Conservation (phyloP, 2,329 filamentous ascomycete genomes). For the Stagonosporopsis rhizophila region DNA sequence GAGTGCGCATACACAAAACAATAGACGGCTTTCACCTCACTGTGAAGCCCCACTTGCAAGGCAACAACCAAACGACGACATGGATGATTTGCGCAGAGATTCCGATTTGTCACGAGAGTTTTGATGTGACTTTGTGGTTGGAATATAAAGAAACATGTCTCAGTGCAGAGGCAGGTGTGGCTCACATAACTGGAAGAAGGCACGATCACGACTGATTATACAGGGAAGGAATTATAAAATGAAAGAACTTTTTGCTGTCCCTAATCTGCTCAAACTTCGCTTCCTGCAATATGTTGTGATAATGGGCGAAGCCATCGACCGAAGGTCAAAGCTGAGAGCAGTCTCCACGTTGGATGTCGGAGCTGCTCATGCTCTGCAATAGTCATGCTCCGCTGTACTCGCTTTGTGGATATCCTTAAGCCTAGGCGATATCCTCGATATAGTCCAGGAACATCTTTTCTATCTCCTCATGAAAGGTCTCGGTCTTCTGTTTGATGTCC, state of each 20-base stretch:
- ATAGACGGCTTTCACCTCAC: background rate
- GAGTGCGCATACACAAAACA: background rate
- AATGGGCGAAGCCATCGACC: background rate
- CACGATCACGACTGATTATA: background rate
- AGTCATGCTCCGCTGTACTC: no score
- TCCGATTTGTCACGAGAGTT: background rate
- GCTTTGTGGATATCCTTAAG: background rate
- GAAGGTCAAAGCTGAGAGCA: background rate
- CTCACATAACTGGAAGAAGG: background rate
- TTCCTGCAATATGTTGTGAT: background rate
- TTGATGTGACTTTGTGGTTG: background rate
- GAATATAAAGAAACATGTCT: background rate
- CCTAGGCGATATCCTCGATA: background rate
- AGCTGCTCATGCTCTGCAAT: background rate
- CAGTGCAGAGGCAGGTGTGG: background rate
- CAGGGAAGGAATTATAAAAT: background rate
- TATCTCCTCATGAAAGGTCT: no score
- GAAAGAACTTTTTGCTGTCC: background rate
- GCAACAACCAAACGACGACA: background rate
- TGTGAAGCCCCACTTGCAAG: background rate
- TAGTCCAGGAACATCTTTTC: background rate
- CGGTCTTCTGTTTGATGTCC: no score
- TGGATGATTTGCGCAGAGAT: background rate
- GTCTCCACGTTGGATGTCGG: background rate
- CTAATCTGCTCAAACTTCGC: background rate